A percentile compares a stretch with the other conserved stretches of the same genome.
These are phyloP conservation scores for Ceriops decandra DNA, from an alignment of 345 rosid species.

Conservation along the genomic window DNA sequence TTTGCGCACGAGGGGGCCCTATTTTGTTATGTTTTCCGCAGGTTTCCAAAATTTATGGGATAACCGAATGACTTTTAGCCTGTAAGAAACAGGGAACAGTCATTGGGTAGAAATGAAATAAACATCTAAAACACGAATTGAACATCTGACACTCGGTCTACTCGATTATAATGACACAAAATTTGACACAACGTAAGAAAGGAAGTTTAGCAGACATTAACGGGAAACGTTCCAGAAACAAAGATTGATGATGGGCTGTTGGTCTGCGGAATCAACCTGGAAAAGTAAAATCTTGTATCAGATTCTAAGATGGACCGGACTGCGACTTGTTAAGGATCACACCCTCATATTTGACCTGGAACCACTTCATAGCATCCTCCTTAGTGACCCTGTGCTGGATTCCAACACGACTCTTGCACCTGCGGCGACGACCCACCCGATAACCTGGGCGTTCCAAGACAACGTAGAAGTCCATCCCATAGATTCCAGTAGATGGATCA, in stretches of 20 bases:
- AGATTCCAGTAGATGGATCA: constrained; percentile 69
- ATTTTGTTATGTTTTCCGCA: no score
- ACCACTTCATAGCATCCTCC: constrained; percentile 97
- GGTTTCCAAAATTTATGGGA: no score
- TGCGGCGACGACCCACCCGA: constrained; percentile 83
- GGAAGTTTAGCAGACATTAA: no score
- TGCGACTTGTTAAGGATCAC: constrained; percentile 80
- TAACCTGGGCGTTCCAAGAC: constrained; percentile 75
- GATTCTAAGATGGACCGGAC: constrained; percentile 31
- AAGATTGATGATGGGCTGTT: neutral
- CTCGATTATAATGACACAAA: neutral
- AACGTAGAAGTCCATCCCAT: constrained; percentile 64
- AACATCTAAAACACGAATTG: no score
- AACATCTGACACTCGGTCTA: neutral
- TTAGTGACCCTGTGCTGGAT: constrained; percentile 87
- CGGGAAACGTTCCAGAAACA: no score
- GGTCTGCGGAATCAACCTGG: constrained; percentile 5
- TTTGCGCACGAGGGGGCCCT: no score
- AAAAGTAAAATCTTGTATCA: neutral
- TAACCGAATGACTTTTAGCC: no score
- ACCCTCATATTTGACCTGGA: constrained; percentile 87
- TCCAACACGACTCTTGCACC: constrained; percentile 83
- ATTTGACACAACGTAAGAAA: no score
- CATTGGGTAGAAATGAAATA: no score
- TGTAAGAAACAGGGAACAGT: no score